Evolutionary conservation across 2,329 filamentous ascomycete species (phyloP), one percentile per base, ranked within the genome.

Genomic region (Exserohilum turcica): DNA sequence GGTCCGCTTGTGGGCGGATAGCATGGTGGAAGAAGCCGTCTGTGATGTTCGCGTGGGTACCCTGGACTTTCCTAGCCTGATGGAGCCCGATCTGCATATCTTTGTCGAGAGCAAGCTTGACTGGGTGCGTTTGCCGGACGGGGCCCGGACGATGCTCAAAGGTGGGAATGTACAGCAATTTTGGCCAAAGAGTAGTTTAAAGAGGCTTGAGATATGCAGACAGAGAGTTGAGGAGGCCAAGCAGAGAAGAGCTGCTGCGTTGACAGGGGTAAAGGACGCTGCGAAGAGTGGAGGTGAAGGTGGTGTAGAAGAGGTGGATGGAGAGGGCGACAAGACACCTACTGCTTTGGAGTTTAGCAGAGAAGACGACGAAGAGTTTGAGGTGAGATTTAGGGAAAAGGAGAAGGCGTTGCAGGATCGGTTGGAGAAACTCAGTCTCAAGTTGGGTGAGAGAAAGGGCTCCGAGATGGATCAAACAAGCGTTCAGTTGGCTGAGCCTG

Each of bases 291-390:
- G 12, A 1, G 42, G 43, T 12, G 47, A 24, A 24, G 48, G 54
- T 8, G 54, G 35, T 3, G 42, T 43, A 2, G 52, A 35, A 13
- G 55, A 49, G 10, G 49, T 32, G 2, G 49, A 48, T 9, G 61
- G 59, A 36, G 64, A 54, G 24, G 51, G 64, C 2, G 68, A 72
- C 19, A 71, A 67, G 48, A 72, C 69, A n/a, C 69, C 69, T 2
- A 70, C 67, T 2, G 69, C 62, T 2, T 58, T 56, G 47, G 61
- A 56, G 12, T 47, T 54, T 18, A 52, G 35, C 2, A 53, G 48
- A 0, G 65, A 67, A n/a, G 61, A 67, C 18, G 68, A 69, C 13
- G 67, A 71, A 29, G 68, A 65, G 10, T 71, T 70, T 39, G 70
- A 71, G 38, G 62, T 49, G 53, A 59, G 59, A 12, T 66, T 60